Evolutionary conservation across 179 eudicot genomes (phyloP).

Genomic region (Actinidia arguta): DNA sequence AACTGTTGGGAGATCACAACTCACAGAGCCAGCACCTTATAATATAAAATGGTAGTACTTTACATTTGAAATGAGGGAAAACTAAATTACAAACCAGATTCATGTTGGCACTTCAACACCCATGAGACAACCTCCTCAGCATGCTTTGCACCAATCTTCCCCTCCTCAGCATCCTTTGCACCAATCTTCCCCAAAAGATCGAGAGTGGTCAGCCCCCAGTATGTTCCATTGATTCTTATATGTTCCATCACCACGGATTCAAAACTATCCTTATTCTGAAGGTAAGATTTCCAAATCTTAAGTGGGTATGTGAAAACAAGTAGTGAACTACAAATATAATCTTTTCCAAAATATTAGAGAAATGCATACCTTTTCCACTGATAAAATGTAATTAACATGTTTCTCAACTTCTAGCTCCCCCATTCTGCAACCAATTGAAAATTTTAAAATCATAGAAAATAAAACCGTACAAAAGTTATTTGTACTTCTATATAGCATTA

Average conservation of each 20-base stretch:
- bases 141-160: conserved; percentile 72
- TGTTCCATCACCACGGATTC: conserved; percentile 92
- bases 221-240: conserved; percentile 85
- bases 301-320: background rate
- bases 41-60: background rate
- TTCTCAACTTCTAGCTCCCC: conserved; percentile 66
- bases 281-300: conserved; percentile 13
- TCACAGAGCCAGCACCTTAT: background rate
- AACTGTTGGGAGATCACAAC: background rate
- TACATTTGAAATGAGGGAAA: background rate
- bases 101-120: conserved; percentile 94
- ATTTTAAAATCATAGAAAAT: background rate
- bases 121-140: conserved; percentile 80
- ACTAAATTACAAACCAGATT: conserved; percentile 62
- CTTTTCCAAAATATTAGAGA: background rate
- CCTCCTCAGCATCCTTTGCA: conserved; percentile 67
- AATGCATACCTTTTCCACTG: conserved; percentile 71
- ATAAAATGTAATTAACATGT: conserved; percentile 68
- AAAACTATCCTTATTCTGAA: conserved; percentile 75
- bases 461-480: too few species aligned
- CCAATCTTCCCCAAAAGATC: conserved; percentile 83
- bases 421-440: conserved; percentile 42
- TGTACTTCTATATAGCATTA: too few species aligned
- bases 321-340: background rate
- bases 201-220: conserved; percentile 92